phyloP scores from a whole-genome alignment of 805 yeast genomes.

The Metschnikowia lochheadii region DNA sequence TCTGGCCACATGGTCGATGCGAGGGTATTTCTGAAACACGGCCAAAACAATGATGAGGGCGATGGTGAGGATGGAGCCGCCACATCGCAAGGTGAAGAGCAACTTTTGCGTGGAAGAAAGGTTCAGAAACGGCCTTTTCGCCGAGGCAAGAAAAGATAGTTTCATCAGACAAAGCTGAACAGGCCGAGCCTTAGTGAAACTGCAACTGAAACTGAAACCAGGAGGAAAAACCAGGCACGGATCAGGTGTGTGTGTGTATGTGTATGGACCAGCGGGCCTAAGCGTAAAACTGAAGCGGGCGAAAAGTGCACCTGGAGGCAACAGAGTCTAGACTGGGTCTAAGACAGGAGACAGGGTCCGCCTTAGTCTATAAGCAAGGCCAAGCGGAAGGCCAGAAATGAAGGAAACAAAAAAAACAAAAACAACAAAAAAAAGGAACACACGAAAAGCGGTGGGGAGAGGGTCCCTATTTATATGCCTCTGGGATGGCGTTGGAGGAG shows the following conservation, averaged over 20 bases:
- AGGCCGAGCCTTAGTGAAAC: too few relatives aligned
- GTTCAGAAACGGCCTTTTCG: conserved; percentile 20
- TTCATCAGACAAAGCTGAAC: background rate
- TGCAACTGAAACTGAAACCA: too few relatives aligned
- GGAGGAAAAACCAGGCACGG: too few relatives aligned
- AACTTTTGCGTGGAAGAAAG: conserved; percentile 24
- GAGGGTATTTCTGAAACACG: conserved; percentile 4
- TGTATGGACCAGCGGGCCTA: too few relatives aligned
- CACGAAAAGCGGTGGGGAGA: too few relatives aligned
- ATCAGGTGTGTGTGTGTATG: too few relatives aligned
- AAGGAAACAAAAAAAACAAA: background rate
- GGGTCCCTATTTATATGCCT: too few relatives aligned
- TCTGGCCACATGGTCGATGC: conserved; percentile 26
- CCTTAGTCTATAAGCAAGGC: too few relatives aligned
- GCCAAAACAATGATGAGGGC: conserved; percentile 3
- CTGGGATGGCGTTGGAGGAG: too few relatives aligned
- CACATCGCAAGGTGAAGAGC: conserved; percentile 25
- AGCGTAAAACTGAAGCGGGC: too few relatives aligned
- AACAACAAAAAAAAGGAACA: too few relatives aligned
- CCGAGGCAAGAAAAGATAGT: background rate
- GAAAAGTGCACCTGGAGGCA: too few relatives aligned
- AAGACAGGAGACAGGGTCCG: background rate
- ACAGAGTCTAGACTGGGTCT: background rate
- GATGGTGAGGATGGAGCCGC: conserved; percentile 13
- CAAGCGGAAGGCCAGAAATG: background rate